Evolutionary conservation across 495 filamentous ascomycete genomes (phyloP), one percentile per base, ranked within the genome.

Genomic region (Diplogelasinospora grovesii): DNA sequence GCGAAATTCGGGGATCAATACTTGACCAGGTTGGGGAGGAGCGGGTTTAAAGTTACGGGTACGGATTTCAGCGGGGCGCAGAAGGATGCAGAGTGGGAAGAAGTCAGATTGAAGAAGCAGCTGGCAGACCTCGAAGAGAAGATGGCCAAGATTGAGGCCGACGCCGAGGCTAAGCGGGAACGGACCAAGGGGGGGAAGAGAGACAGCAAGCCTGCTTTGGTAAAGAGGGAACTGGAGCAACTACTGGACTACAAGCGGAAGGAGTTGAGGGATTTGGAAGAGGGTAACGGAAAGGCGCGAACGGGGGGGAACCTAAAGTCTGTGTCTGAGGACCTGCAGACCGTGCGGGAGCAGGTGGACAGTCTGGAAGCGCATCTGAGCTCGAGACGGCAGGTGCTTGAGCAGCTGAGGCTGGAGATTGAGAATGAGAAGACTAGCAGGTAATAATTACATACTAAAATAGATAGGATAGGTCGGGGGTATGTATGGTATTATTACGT

Each of bases 1-100:
- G 81, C 88, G 48, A 94, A 90, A 60, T 98, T 98, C 61, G 92
- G 92, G 37, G 90, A 97, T 61, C 86, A 92, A 28, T 98, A 98
- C 66, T 79, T 98, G 31, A 85, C 81, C 47, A 82, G 92, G 20
- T 68, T 98, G 25, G 92, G 92, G 14, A 62, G 69, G 38, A 76
- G 86, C 36, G 85, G 85, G 21, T 86, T 87, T 49, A 85, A 88
- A 56, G 73, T 76, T 9, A 70, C 69, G 15, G 92, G 77, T 35
- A 98, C 93, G 2, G 88, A 97, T 63, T 96, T 96, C 64, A 75
- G 70, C 40, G 50, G 41, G 9, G 81, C 81, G 7, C 81, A 85
- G 38, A 77, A 79, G 46, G 84, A 89, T 49, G 54, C 52, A 19
- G 89, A 95, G 47, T 96, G 92, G 92, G 93, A 98, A 66, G 92